Evolutionary conservation across 805 yeast species (phyloP).

Genomic region (Candida awuae): DNA sequence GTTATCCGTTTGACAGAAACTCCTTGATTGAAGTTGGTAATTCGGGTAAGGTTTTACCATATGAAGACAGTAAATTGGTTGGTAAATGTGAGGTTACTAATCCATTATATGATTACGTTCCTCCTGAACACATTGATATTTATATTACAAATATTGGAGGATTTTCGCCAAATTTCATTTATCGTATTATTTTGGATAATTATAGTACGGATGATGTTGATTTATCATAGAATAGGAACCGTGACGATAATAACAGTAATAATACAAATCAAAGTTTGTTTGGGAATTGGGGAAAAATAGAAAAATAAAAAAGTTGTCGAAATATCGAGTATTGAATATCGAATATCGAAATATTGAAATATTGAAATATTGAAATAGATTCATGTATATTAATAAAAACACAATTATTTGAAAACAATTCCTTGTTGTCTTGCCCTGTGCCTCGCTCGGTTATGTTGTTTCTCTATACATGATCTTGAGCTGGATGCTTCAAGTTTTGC

Average conservation of each 20-base stretch:
- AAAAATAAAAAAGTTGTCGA: constrained; percentile 1
- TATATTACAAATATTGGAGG: constrained; percentile 95
- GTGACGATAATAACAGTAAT: neutral
- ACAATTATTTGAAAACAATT: no score
- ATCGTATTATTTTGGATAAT: constrained; percentile 90
- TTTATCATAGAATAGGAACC: constrained; percentile 32
- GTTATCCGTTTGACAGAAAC: constrained; percentile 83
- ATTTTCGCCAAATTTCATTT: constrained; percentile 90
- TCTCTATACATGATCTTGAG: constrained; percentile 41
- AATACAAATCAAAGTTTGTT: neutral
- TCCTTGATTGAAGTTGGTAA: constrained; percentile 85
- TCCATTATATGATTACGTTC: constrained; percentile 83
- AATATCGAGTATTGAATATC: neutral
- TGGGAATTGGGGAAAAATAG: neutral
- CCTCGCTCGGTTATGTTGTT: constrained; percentile 55
- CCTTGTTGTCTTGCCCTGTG: constrained; percentile 43
- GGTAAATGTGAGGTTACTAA: constrained; percentile 76
- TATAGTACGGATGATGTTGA: constrained; percentile 79
- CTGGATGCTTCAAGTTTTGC: constrained; percentile 40
- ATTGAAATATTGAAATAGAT: no score
- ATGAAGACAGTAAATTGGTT: constrained; percentile 59
- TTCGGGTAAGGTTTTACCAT: constrained; percentile 79
- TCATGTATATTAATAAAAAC: no score
- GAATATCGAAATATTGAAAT: neutral
- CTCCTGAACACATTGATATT: constrained; percentile 91